Base-by-base conservation (phyloP, 208 protist species). In the Trypanosoma cruzi region DNA sequence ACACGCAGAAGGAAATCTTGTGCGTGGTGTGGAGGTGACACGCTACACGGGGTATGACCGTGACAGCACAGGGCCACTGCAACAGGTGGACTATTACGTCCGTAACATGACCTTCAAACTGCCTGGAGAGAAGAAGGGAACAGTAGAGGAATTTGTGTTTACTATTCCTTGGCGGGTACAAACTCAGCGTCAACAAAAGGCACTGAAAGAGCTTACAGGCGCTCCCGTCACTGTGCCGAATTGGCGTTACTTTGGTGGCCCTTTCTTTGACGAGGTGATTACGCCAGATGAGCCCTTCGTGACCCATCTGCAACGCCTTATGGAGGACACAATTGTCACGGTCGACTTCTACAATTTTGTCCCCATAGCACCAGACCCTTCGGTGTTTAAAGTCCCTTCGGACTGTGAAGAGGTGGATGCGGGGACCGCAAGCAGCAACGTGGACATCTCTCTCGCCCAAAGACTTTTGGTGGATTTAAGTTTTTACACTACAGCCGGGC, bases 291-390 rank as follows among this genome's bases (percentile, higher is more conserved):
- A 73, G 36, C 70, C 82, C 24, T 67, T 53, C 29, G 26, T n/a
- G 14, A 57, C 49, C 18, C 29, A 66, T 0, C 28, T 77, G 14
- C 29, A 77, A 48, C 56, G 61, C 1, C 49, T 83, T 1, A 71
- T 88, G 68, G 34, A 52, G 55, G 73, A 78, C 34, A 72, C 68
- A 55, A 46, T 67, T 7, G 66, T 78, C 10, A 92, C 84, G 0
- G 70, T 90, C 10, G 86, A 92, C 68, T 92, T 88, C 66, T 92
- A 88, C 64, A 86, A 90, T 59, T 89, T 82, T 70, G 79, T 88
- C 24, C 79, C 81, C 28, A 66, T 62, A 13, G 36, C 52, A n/a
- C 80, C 81, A n/a, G 64, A 71, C 28, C 62, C 67, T 0, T 64
- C 60, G 13, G 73, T 85, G 4, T 90, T 92, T 71, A 40, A 34